Evolutionary conservation across 352 stramenopile species (phyloP), one percentile per base, ranked within the genome.

Genomic region (Pythium insidiosum): DNA sequence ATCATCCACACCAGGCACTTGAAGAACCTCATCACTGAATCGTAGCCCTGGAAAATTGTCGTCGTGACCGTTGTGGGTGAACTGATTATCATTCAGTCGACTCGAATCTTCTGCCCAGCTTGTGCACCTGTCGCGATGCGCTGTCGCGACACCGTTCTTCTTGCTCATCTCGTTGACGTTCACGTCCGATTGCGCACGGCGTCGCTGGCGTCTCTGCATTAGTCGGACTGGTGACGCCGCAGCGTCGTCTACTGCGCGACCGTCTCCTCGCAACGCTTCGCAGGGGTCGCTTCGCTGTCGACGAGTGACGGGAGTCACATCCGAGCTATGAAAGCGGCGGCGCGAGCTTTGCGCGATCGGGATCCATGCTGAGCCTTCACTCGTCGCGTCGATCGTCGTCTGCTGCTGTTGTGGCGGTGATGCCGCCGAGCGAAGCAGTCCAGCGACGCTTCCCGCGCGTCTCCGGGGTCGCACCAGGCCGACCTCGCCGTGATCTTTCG

Each of bases 321-420:
- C 73, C 1, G 67, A 79, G 52, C 73, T 85, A 46, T 83, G 55
- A 49, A 85, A 81, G 24, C 73, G 56, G 1, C 69, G 60, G 6
- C 73, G 65, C 22, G 63, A 44, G 44, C 23, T 30, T 6, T 4
- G 23, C 35, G 44, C 33, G 34, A 13, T 51, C 44, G 34, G 41
- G 29, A 7, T 18, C 31, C 12, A 18, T 16, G 38, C 36, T 6
- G 13, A 20, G 10, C 35, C 28, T 19, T 34, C 38, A 11, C 21
- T 45, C 20, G 16, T 9, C 18, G 26, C n/a, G 5, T 39, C 25
- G 19, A 25, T 2, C 26, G 36, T 7, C n/a, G 12, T 21, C 28
- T 28, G 19, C 28, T 21, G 37, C 19, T 49, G 16, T 39, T 23
- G 4, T 37, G 28, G n/a, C 29, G 19, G 15, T 16, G n/a, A 11